phyloP scores from a whole-genome alignment of 176 grass and related monocot genomes.

The Eremochloa ophiuroides region DNA sequence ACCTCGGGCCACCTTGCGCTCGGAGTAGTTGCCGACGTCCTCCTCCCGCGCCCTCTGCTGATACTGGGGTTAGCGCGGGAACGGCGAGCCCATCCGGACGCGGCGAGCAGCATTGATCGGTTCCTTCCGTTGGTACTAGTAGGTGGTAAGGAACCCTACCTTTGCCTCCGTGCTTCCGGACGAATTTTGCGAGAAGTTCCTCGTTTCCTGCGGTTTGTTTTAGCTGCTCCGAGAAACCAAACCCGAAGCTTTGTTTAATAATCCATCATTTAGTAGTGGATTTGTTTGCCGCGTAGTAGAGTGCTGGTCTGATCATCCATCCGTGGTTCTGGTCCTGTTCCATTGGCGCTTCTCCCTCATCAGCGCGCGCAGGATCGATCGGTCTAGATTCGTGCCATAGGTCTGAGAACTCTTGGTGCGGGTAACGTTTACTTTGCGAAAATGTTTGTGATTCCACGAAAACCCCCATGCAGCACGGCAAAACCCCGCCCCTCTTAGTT shows the following conservation, averaged over 20 bases:
- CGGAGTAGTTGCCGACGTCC: background rate
- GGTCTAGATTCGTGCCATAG: background rate
- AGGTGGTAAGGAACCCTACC: slow-evolving; percentile 25
- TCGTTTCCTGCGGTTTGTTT: background rate
- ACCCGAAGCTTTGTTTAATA: background rate
- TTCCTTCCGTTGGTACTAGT: background rate
- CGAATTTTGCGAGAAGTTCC: background rate
- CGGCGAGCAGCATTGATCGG: background rate
- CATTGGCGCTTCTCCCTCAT: background rate
- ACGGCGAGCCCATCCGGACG: background rate
- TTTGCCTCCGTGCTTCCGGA: background rate
- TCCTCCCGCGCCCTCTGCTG: background rate
- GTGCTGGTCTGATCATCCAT: background rate
- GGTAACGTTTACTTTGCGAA: background rate
- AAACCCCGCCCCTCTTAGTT: background rate
- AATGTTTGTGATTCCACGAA: background rate
- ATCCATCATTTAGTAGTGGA: background rate
- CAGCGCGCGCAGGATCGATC: background rate
- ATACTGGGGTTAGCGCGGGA: background rate
- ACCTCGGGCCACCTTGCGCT: background rate
- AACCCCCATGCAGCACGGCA: background rate
- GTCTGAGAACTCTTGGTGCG: background rate
- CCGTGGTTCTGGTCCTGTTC: background rate
- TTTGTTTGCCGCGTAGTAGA: background rate
- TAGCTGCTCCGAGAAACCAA: background rate